Base-by-base conservation (phyloP, 495 filamentous ascomycete genomes). In the Jackrogersella multiformis region DNA sequence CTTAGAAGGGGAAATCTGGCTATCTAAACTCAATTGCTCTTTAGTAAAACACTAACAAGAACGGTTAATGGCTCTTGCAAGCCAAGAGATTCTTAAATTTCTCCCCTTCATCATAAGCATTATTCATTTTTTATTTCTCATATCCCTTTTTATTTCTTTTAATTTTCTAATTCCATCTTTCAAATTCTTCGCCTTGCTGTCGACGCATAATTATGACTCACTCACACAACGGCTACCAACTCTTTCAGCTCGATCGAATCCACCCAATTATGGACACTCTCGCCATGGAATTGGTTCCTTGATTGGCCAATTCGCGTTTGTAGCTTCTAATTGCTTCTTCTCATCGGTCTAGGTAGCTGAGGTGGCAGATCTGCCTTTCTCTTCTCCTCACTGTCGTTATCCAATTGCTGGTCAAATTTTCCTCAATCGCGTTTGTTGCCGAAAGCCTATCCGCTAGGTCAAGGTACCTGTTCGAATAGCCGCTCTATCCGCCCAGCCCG, bases 301-400 rank as follows among this genome's bases (percentile, higher is more conserved):
- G 13, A 73, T 74, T 74, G 72, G 72, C 20, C 72, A 74, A 74
- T 74, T 72, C 52, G 30, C 16, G 20, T 21, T 48, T 42, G 41
- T 59, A 53, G 13, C 36, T 69, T 38, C 56, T 30, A 58, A 49
- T 60, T 56, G 39, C 55, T 34, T 46, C 24, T 59, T 56, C 21
- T 48, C 46, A 28, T 46, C 36, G 38, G 66, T 66, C 54, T 60
- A 41, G 35, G 41, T 30, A 34, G 49, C 32, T 64, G 55, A 64
- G 60, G 66, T 69, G 66, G 66, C 66, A 64, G 42, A 21, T 55
- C 24, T 59, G 5, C 24, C 30, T 36, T 38, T 24, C 20, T 18
- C 15, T 32, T 16, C 36, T 61, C 44, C 53, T 39, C 54, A 48
- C 30, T 28, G 20, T 26, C 20, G 35, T 35, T 46, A 44, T 52